Conservation (phyloP, 2,329 filamentous ascomycete species). For the Diplodia intermedia region DNA sequence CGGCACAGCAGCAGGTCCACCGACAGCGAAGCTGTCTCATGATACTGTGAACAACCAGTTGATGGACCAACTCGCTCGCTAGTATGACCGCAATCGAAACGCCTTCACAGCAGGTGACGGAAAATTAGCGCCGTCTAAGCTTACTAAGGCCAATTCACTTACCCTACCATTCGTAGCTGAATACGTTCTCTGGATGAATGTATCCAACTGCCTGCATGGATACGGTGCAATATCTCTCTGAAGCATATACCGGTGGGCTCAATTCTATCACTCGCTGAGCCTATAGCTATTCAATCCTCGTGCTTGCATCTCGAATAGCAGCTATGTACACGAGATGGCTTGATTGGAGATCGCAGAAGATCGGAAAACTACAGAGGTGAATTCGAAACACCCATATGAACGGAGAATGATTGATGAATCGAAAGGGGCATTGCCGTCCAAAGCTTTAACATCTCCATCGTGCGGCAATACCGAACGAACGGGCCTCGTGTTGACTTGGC, state of each 20-base stretch:
- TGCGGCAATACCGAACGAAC: background rate
- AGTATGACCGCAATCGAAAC: background rate
- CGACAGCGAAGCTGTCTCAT: background rate
- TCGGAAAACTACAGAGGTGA: background rate
- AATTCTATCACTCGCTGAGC: too few relatives aligned
- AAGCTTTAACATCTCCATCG: background rate
- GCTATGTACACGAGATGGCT: background rate
- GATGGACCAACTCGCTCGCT: background rate
- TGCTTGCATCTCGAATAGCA: background rate
- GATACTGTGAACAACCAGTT: background rate
- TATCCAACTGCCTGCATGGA: too few relatives aligned
- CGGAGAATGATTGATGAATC: background rate
- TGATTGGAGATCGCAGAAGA: background rate
- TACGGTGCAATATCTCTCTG: too few relatives aligned
- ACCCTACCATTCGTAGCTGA: too few relatives aligned
- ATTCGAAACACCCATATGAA: background rate
- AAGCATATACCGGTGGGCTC: too few relatives aligned
- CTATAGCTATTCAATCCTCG: background rate
- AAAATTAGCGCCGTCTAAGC: too few relatives aligned
- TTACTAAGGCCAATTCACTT: too few relatives aligned
- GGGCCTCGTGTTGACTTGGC: background rate
- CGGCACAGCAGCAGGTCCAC: constrained; percentile 12
- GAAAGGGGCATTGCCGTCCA: background rate
- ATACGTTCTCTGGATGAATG: too few relatives aligned
- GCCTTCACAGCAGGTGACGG: background rate